Evolutionary conservation across 345 rosid genomes (phyloP), one percentile per base, ranked within the genome.

Genomic region (Eucalyptus cladocalyx): DNA sequence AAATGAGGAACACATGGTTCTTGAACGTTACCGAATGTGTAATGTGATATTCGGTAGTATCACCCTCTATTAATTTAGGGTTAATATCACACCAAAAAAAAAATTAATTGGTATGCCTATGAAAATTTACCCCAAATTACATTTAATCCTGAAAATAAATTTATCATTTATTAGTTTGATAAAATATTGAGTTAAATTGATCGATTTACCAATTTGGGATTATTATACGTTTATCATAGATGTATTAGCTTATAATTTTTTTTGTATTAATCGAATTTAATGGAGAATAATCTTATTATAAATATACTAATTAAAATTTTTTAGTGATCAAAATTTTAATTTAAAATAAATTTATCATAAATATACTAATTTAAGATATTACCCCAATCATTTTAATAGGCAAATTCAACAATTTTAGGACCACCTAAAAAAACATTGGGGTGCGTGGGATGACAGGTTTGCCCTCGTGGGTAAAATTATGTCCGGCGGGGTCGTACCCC

Each of bases 171-270:
- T 58, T 24, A 58, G 0, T 26, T 24, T 24, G 6, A 24, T 11
- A 28, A 28, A 60, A 1, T 28, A 12, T 28, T 26, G 15, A 60
- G n/a, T 60, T 28, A 1, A 26, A 28, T 60, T 51, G 0, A 60
- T 0, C 4, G 1, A 2, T 60, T 5, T 28, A 28, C 0, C 8
- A 26, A 5, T 60, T 28, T 28, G 0, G 0, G 1, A 11, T 60
- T 5, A 11, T 2, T 2, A 7, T 24, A 24, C 1, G 3, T 56
- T 24, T 24, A 0, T 56, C 6, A 56, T 0, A 4, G 2, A 56
- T 58, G 2, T 26, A 26, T 30, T 0, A 28, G 6, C 6, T 60
- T 28, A 30, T 60, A 6, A 11, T 6, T 60, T 60, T 21, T 28
- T 3, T 28, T 1, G 2, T 12, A 60, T 6, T 28, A 28, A 28